Percentiles rank a stretch among this genome's conserved stretches.
These are phyloP conservation scores for Apiotrichum akiyoshidainum DNA, from an alignment of 1,284 basidiomycete genomes.

Conservation along the genomic window DNA sequence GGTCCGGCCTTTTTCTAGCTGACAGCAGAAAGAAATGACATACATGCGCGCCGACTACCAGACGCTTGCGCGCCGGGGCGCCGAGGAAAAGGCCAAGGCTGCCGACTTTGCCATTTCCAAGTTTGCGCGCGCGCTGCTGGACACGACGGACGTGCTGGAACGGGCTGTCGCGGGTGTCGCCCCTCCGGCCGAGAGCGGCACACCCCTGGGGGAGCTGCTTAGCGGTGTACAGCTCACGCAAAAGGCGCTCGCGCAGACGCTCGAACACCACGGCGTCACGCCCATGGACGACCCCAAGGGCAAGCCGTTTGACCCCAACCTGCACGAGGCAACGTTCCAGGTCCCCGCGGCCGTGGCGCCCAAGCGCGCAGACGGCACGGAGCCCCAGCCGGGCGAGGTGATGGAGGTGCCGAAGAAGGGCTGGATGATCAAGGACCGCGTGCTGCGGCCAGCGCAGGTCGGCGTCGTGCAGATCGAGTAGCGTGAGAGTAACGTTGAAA, in stretches of 20 bases:
- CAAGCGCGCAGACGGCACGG: conserved; percentile 57
- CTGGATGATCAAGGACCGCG: conserved; percentile 86
- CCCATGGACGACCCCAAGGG: conserved; percentile 69
- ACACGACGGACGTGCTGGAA: conserved; percentile 85
- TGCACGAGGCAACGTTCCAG: conserved; percentile 93
- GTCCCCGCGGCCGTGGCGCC: conserved; percentile 64
- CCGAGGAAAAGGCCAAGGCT: conserved; percentile 85
- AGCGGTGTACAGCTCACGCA: conserved; percentile 90
- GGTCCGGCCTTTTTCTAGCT: background rate
- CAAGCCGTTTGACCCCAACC: conserved; percentile 89
- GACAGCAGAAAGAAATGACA: conserved; percentile 67
- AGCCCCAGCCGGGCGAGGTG: conserved; percentile 72
- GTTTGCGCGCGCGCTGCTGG: conserved; percentile 84
- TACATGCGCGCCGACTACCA: conserved; percentile 92
- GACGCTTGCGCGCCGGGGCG: conserved; percentile 86
- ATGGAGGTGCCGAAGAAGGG: conserved; percentile 88
- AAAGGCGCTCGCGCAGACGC: conserved; percentile 80
- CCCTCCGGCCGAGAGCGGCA: conserved; percentile 50
- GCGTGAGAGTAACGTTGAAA: background rate
- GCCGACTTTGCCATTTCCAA: conserved; percentile 88
- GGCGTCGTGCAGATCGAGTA: conserved; percentile 68
- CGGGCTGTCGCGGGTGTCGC: conserved; percentile 83
- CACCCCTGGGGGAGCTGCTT: conserved; percentile 66
- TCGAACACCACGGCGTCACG: conserved; percentile 86
- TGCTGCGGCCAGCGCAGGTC: conserved; percentile 91